A percentile compares a stretch with the other conserved stretches of the same genome.
phyloP scores from a whole-genome alignment of 345 rosid species.

The Populus ilicifolia region DNA sequence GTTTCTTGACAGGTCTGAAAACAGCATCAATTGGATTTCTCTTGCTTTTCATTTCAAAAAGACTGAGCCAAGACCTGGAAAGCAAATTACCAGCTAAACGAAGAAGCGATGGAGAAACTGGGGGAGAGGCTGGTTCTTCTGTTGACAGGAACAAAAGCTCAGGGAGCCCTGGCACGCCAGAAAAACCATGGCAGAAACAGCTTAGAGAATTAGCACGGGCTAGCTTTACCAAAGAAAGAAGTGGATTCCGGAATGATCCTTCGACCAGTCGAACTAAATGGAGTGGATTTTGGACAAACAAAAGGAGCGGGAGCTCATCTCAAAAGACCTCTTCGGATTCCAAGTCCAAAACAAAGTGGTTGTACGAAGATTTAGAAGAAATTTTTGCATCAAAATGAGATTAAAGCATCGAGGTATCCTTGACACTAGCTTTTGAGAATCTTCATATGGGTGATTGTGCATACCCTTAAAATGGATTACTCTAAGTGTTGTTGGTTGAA shows the following conservation, averaged over 20 bases:
- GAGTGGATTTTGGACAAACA: constrained; percentile 66
- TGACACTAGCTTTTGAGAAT: not conserved
- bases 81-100: constrained; percentile 38
- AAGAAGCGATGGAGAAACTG: constrained; percentile 25
- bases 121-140: constrained; percentile 31
- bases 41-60: constrained; percentile 46
- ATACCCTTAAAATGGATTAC: not conserved
- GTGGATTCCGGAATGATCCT: constrained; percentile 48
- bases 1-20: constrained; percentile 56
- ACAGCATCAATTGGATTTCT: constrained; percentile 60
- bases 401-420: not conserved
- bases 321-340: constrained; percentile 46
- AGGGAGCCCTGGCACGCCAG: constrained; percentile 58
- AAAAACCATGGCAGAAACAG: constrained; percentile 67
- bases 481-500: not conserved
- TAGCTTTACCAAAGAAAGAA: constrained; percentile 63
- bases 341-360: constrained; percentile 47
- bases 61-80: constrained; percentile 37
- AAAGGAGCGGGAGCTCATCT: constrained; percentile 63
- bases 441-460: not conserved
- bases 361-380: constrained; percentile 77
- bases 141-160: constrained; percentile 47
- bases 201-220: constrained; percentile 76
- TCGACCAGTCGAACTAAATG: constrained; percentile 61
- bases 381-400: constrained; percentile 72